Percentiles rank a stretch among this genome's conserved stretches.
These are phyloP conservation scores for Collybia sp. DNA, from an alignment of 768 basidiomycete species.

Conservation along the genomic window DNA sequence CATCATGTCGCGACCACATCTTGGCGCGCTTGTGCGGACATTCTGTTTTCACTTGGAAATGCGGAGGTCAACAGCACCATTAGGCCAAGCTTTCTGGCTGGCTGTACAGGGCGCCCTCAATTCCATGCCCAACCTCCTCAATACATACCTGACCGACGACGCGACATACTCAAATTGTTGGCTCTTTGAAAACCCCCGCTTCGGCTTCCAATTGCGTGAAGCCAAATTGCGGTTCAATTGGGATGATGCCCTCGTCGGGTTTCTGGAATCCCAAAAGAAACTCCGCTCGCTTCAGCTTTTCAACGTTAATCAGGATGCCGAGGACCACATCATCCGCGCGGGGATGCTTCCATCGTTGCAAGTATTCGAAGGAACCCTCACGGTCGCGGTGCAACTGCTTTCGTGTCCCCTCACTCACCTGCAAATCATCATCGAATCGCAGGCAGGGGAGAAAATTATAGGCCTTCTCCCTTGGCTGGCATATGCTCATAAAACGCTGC, in stretches of 20 bases:
- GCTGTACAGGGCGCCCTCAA: conserved; percentile 36
- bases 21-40: conserved; percentile 36
- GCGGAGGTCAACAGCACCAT: conserved; percentile 17
- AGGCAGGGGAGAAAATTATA: conserved; percentile 22
- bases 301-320: conserved; percentile 17
- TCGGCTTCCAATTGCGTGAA: conserved; percentile 43
- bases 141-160: conserved; percentile 38
- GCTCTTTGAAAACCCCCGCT: conserved; percentile 34
- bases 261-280: conserved; percentile 41
- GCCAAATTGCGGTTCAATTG: conserved; percentile 44
- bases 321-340: conserved; percentile 4
- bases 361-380: conserved; percentile 40
- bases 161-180: conserved; percentile 32
- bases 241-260: conserved; percentile 40
- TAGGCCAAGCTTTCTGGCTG: conserved; percentile 37
- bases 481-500: conserved; percentile 17
- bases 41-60: conserved; percentile 36
- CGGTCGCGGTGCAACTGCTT: conserved; percentile 35
- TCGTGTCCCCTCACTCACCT: conserved; percentile 37
- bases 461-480: conserved; percentile 25
- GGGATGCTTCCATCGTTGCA: conserved; percentile 33
- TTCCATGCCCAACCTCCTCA: conserved; percentile 38
- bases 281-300: conserved; percentile 33
- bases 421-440: conserved; percentile 37
- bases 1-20: conserved; percentile 25